Evolutionary conservation across 192 early-diverging fungal species (phyloP).

Genomic region (Linnemannia exigua): DNA sequence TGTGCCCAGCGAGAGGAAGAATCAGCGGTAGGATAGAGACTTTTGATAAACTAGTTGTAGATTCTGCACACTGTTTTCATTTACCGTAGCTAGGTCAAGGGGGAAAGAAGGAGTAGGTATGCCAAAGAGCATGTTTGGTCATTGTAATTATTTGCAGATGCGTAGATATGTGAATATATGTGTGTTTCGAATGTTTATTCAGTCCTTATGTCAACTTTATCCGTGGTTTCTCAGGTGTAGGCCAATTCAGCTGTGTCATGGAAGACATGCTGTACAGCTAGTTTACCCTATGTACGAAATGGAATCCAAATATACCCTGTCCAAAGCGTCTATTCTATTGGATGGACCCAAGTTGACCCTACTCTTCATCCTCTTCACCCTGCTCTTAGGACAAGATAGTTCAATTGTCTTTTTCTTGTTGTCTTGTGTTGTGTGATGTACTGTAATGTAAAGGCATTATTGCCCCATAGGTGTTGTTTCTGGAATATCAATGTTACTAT

Average conservation of each 20-base stretch:
- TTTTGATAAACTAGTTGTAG: not conserved
- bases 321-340: not conserved
- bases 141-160: not conserved
- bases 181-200: not conserved
- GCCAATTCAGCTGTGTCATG: no score
- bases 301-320: not conserved
- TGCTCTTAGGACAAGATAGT: not conserved
- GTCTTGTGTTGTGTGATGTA: not conserved
- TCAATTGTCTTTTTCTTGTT: not conserved
- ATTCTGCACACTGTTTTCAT: not conserved
- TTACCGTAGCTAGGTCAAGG: not conserved
- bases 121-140: not conserved
- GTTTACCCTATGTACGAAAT: not conserved
- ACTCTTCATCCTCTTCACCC: not conserved
- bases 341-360: not conserved
- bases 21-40: not conserved
- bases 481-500: not conserved
- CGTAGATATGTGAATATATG: not conserved
- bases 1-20: not conserved
- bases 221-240: not conserved
- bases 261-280: no score
- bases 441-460: not conserved
- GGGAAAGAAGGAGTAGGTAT: not conserved
- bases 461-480: not conserved
- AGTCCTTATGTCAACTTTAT: not conserved